Percentiles rank a stretch among this genome's conserved stretches.
Conservation (phyloP, 345 rosid genomes). For the Ceriops zippeliana region DNA sequence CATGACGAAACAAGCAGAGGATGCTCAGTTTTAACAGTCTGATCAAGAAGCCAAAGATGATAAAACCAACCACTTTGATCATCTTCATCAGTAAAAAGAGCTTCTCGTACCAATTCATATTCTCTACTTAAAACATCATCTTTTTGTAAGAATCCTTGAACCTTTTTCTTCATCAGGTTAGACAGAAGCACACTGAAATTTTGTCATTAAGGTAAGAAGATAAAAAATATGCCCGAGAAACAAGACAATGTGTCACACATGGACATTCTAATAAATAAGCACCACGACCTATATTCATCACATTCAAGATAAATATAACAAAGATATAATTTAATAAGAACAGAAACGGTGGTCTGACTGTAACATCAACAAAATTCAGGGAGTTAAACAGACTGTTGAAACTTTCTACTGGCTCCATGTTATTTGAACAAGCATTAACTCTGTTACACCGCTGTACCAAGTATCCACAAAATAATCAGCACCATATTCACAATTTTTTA, state of each 20-base stretch:
- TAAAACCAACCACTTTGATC: slow-evolving; percentile 99
- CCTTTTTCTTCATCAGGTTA: slow-evolving; percentile 49
- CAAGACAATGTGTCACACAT: background rate
- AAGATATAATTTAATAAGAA: background rate
- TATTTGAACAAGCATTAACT: no score
- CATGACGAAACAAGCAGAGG: slow-evolving; percentile 72
- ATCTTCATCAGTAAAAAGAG: slow-evolving; percentile 79
- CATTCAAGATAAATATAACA: background rate
- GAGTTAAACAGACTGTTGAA: no score
- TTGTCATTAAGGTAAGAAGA: background rate
- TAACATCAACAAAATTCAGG: no score
- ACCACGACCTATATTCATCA: background rate
- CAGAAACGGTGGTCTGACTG: no score
- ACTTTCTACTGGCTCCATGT: no score
- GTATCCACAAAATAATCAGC: no score
- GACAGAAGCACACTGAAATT: slow-evolving; percentile 70
- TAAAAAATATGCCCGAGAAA: background rate
- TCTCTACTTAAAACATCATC: slow-evolving; percentile 58
- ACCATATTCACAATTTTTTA: no score
- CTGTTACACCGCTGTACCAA: no score
- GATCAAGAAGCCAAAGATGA: slow-evolving; percentile 94
- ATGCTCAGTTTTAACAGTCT: slow-evolving; percentile 58
- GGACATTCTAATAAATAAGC: background rate
- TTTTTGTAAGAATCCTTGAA: slow-evolving; percentile 48
- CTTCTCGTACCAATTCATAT: slow-evolving; percentile 63